Conservation (phyloP, 2,329 filamentous ascomycete genomes). For the Aspergillus eucalypticola region DNA sequence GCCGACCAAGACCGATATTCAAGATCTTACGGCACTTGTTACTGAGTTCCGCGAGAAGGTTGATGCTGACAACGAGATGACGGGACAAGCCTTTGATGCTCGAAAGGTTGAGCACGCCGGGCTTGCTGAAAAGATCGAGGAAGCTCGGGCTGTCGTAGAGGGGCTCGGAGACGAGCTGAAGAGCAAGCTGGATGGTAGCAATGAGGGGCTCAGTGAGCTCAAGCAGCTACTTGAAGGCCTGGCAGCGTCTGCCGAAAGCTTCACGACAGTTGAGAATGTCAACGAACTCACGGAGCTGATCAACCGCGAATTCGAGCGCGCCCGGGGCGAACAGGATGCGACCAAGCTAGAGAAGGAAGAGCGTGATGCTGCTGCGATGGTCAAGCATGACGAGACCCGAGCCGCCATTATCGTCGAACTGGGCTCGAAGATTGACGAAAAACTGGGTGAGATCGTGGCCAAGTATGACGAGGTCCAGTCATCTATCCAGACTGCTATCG, state of each 20-base stretch:
- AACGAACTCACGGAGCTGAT: constrained; percentile 73
- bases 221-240: constrained; percentile 66
- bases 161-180: constrained; percentile 77
- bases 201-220: constrained; percentile 62
- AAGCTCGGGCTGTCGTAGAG: constrained; percentile 74
- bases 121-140: constrained; percentile 73
- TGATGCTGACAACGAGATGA: constrained; percentile 69
- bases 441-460: constrained; percentile 74
- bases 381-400: constrained; percentile 62
- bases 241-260: constrained; percentile 57
- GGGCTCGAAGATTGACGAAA: constrained; percentile 67
- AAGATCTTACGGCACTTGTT: constrained; percentile 68
- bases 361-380: constrained; percentile 54
- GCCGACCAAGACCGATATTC: constrained; percentile 74
- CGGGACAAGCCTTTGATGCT: constrained; percentile 77
- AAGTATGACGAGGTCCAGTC: constrained; percentile 88
- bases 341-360: constrained; percentile 76
- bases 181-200: constrained; percentile 73
- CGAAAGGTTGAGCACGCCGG: constrained; percentile 80
- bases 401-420: constrained; percentile 57
- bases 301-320: constrained; percentile 83
- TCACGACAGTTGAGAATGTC: constrained; percentile 59
- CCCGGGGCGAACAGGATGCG: constrained; percentile 74
- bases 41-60: constrained; percentile 67
- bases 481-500: constrained; percentile 67